These are phyloP conservation scores for Ceratobasidium sp. DNA, from an alignment of 1,284 basidiomycete species.

Conservation along the genomic window DNA sequence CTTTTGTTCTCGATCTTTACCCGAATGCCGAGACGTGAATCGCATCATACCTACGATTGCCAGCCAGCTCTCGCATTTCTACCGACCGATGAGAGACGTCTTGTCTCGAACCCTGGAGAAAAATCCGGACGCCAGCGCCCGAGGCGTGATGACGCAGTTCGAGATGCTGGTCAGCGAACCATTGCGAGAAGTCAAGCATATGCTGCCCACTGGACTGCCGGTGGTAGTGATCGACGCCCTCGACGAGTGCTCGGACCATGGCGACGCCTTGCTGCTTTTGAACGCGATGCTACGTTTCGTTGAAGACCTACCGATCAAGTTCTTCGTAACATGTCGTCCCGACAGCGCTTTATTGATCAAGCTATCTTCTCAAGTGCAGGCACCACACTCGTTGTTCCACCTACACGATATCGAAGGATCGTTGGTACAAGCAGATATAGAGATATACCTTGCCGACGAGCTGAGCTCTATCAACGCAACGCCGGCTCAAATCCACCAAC, in stretches of 20 bases:
- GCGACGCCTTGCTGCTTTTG: neutral
- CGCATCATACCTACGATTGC: conserved; percentile 30
- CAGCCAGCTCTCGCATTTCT: conserved; percentile 25
- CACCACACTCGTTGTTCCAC: neutral
- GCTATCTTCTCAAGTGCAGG: too few species aligned
- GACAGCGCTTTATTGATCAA: neutral
- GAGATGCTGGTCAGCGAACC: conserved; percentile 10
- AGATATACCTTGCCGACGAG: conserved; percentile 1
- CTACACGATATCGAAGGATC: conserved; percentile 30
- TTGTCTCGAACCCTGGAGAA: neutral
- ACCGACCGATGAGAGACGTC: neutral
- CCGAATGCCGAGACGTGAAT: conserved; percentile 16
- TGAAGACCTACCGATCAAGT: conserved; percentile 21
- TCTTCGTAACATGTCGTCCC: conserved; percentile 32
- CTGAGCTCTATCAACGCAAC: neutral
- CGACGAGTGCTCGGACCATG: conserved; percentile 24
- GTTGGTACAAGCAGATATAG: conserved; percentile 23
- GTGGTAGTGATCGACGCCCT: conserved; percentile 39
- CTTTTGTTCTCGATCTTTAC: conserved; percentile 21
- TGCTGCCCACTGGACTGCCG: neutral
- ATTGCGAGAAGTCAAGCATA: neutral
- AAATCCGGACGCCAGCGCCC: conserved; percentile 3
- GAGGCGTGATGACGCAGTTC: conserved; percentile 19
- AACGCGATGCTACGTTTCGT: neutral
- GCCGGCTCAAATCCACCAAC: neutral